phyloP scores from a whole-genome alignment of 1,284 basidiomycete genomes.

The Singerocomus inundabilis region DNA sequence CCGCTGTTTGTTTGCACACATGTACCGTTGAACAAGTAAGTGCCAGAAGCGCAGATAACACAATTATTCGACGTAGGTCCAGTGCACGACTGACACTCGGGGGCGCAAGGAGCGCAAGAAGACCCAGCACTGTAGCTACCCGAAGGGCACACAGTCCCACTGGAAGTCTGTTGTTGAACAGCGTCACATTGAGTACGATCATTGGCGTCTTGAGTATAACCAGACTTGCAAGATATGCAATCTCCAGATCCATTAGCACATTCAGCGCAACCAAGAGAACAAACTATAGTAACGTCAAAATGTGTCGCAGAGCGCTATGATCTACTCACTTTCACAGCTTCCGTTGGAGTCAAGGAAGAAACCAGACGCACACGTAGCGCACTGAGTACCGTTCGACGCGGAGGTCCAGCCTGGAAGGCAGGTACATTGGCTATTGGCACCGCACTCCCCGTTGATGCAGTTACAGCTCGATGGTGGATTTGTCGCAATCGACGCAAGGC shows the following conservation, averaged over 20 bases:
- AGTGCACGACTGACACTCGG: slow-evolving; percentile 67
- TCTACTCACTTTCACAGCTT: slow-evolving; percentile 62
- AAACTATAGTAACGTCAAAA: slow-evolving; percentile 45
- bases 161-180: slow-evolving; percentile 45
- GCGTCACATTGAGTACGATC: slow-evolving; percentile 68
- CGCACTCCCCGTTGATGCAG: slow-evolving; percentile 75
- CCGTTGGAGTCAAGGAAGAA: slow-evolving; percentile 71
- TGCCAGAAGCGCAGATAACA: slow-evolving; percentile 58
- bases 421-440: slow-evolving; percentile 60
- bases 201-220: slow-evolving; percentile 63
- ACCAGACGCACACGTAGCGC: slow-evolving; percentile 67
- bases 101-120: slow-evolving; percentile 57
- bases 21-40: slow-evolving; percentile 58
- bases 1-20: slow-evolving; percentile 64
- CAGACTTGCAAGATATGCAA: slow-evolving; percentile 67
- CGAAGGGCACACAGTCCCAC: slow-evolving; percentile 59
- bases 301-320: background rate
- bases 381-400: slow-evolving; percentile 66
- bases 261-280: slow-evolving; percentile 64
- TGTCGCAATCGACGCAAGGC: slow-evolving; percentile 49
- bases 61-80: slow-evolving; percentile 71
- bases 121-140: slow-evolving; percentile 61
- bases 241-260: slow-evolving; percentile 66
- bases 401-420: slow-evolving; percentile 77
- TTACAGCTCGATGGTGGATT: slow-evolving; percentile 67